Conservation (phyloP, 75 land plant species). For the Adiantum capillusveneris region DNA sequence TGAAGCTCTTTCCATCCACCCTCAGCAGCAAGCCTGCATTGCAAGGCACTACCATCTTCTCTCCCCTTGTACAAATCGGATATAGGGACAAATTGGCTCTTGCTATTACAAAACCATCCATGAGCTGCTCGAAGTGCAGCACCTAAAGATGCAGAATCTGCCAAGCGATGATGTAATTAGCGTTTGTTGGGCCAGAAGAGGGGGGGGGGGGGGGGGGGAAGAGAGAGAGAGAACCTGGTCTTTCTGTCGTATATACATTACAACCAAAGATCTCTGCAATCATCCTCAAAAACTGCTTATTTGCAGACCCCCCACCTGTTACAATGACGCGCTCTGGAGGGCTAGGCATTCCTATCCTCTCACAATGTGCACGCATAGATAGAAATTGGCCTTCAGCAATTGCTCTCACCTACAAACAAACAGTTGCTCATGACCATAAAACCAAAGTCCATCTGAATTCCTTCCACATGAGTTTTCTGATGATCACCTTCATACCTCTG, state of each 20-base stretch:
- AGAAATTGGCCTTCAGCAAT: slow-evolving; percentile 89
- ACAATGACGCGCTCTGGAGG: slow-evolving; percentile 91
- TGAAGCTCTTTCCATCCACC: slow-evolving; percentile 42
- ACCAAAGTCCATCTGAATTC: too few relatives aligned
- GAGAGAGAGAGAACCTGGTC: slow-evolving; percentile 46
- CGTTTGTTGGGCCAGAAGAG: not conserved
- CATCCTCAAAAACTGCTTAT: slow-evolving; percentile 44
- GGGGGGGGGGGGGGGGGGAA: not conserved
- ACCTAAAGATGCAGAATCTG: slow-evolving; percentile 97
- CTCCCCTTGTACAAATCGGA: slow-evolving; percentile 48
- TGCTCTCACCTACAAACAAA: slow-evolving; percentile 59
- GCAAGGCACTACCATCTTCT: slow-evolving; percentile 44
- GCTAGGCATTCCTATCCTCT: slow-evolving; percentile 85
- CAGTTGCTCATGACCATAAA: not conserved
- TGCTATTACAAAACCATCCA: slow-evolving; percentile 76
- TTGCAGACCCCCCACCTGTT: slow-evolving; percentile 97
- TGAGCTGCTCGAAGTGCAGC: slow-evolving; percentile 95
- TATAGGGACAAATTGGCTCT: slow-evolving; percentile 64
- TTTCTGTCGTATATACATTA: slow-evolving; percentile 67
- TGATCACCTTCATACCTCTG: slow-evolving; percentile 48
- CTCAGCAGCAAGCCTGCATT: slow-evolving; percentile 45
- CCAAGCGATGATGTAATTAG: not conserved
- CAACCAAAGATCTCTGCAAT: slow-evolving; percentile 88
- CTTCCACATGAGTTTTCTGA: too few relatives aligned
- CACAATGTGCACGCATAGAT: slow-evolving; percentile 81